Conservation (phyloP, 257 asterid genomes). For the Lithospermum erythrorhizon region DNA sequence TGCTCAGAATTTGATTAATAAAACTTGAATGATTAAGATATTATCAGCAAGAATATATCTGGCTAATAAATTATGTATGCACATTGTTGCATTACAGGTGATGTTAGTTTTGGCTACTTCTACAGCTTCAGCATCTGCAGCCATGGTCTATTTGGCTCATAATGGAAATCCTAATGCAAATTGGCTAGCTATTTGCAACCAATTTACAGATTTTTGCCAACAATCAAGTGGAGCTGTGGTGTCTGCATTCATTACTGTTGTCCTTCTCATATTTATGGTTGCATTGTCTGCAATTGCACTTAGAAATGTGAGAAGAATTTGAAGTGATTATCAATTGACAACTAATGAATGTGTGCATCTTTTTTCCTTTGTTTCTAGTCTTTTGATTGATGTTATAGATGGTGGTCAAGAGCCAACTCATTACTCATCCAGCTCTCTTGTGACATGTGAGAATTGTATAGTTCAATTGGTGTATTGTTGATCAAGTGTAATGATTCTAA, state of each 20-base stretch:
- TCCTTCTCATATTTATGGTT: slow-evolving; percentile 29
- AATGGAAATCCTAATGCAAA: slow-evolving; percentile 48
- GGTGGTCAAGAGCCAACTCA: too few relatives aligned
- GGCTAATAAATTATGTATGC: too few relatives aligned
- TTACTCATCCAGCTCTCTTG: too few relatives aligned
- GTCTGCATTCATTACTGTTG: slow-evolving; percentile 36
- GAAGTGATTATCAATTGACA: neutral
- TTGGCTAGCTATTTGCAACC: slow-evolving; percentile 63
- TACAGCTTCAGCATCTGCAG: slow-evolving; percentile 50
- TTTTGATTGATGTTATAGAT: neutral
- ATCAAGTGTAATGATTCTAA: neutral
- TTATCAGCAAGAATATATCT: too few relatives aligned
- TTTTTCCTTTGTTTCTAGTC: neutral
- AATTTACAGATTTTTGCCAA: slow-evolving; percentile 49
- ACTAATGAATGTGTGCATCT: neutral
- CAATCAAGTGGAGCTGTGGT: slow-evolving; percentile 43
- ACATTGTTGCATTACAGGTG: slow-evolving; percentile 22
- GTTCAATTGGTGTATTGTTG: too few relatives aligned
- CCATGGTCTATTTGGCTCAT: slow-evolving; percentile 69
- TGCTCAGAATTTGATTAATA: neutral
- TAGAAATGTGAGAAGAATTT: slow-evolving; percentile 29
- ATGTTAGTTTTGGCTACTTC: slow-evolving; percentile 40
- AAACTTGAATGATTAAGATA: too few relatives aligned
- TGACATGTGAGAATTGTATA: too few relatives aligned
- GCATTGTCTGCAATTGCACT: slow-evolving; percentile 48